Base-by-base conservation (phyloP, 2,329 filamentous ascomycete species). In the Fusarium mundagurra region DNA sequence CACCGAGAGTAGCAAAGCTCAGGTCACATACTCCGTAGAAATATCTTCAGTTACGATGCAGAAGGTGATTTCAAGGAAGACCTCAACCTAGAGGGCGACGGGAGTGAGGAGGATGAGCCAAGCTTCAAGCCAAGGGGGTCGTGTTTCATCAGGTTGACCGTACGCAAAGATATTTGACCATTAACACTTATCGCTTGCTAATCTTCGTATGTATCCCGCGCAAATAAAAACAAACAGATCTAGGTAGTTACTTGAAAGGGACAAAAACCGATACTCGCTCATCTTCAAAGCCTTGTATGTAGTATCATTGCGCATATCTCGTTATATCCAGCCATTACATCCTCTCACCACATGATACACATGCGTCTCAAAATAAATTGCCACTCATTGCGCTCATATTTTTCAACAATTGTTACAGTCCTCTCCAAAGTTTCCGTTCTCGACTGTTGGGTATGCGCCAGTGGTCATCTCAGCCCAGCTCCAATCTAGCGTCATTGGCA, bases 401-500 rank as follows among this genome's bases (percentile, higher is more conserved):
- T 22, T 29, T 41, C 39, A 61, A 33, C 48, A 68, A 34, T 51
- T 38, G 38, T 68, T 65, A 73, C 38, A 59, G 29, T 64, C 71
- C 20, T 74, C 69, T 10, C 82, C 83, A 77, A 86, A 88, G 67
- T 86, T 88, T 11, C 90, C 90, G 72, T 92, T 92, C 78, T 92
- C 90, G 45, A 92, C 90, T 33, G 87, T 87, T 17, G 90, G 89
- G 75, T 92, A 92, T 6, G 87, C 86, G 16, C 89, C 90, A n/a
- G 90, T 89, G 38, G 88, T 91, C 86, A 92, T 91, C 81, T 92
- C 90, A 4, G 90, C 89, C 89, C 90, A 92, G 79, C 89, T 94
- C 95, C 95, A 98, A 80, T 98, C 96, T 29, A 98, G 88, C 6
- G 94, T 97, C 92, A 98, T 97, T 3, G 96, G 95, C 90, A 98